Percentiles rank a stretch among this genome's conserved stretches.
Evolutionary conservation across 2,329 filamentous ascomycete genomes (phyloP).

Genomic region (Ilyonectria sp.): DNA sequence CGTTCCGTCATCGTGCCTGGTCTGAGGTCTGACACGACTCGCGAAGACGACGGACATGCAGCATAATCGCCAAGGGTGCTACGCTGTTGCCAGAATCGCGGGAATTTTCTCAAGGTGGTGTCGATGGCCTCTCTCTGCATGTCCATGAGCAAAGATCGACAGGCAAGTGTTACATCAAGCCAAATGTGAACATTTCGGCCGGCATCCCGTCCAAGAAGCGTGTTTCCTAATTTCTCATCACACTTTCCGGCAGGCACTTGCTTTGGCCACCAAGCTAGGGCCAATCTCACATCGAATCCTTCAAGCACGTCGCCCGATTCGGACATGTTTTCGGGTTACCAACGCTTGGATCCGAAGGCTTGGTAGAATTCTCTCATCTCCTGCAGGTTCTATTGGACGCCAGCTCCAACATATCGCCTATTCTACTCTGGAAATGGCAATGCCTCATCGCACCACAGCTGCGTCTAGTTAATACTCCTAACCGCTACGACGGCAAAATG

Average conservation of each 20-base stretch:
- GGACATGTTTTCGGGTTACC: constrained; percentile 3
- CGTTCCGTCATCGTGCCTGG: constrained; percentile 39
- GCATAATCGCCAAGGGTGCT: constrained; percentile 1
- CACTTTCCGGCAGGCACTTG: constrained; percentile 27
- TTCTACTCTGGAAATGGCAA: constrained; percentile 27
- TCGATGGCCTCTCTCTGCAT: background rate
- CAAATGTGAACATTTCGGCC: background rate
- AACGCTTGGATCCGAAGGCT: constrained; percentile 10
- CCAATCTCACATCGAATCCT: constrained; percentile 16
- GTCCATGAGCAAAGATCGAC: constrained; percentile 2
- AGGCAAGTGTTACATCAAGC: constrained; percentile 15
- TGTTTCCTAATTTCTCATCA: constrained; percentile 1
- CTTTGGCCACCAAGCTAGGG: constrained; percentile 2
- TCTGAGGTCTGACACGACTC: constrained; percentile 24
- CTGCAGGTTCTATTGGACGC: constrained; percentile 30
- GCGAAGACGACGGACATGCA: constrained; percentile 4
- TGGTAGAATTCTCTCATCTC: constrained; percentile 18
- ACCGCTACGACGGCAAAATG: constrained; percentile 35
- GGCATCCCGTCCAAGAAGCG: constrained; percentile 4
- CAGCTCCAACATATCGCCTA: constrained; percentile 10
- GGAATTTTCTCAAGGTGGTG: background rate
- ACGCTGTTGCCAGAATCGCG: constrained; percentile 2
- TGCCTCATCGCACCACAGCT: constrained; percentile 31
- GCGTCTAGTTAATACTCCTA: constrained; percentile 17
- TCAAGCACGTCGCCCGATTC: constrained; percentile 25